phyloP scores from a whole-genome alignment of 2,329 filamentous ascomycete genomes.

The Parastagonospora nodorum region DNA sequence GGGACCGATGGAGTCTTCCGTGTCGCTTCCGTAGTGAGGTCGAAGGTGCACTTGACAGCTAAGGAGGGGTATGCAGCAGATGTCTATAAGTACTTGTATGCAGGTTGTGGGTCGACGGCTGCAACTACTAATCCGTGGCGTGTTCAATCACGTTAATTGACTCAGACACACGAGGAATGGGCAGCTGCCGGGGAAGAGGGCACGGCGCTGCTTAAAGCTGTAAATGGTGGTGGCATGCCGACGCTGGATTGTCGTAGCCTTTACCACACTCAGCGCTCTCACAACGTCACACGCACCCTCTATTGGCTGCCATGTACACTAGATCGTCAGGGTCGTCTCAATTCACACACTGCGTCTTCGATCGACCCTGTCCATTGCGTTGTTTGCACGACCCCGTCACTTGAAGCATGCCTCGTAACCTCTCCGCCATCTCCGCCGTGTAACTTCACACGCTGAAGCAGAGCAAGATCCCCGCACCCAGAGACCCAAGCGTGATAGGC shows the following conservation, averaged over 20 bases:
- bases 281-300: slow-evolving; percentile 41
- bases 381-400: slow-evolving; percentile 7
- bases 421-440: slow-evolving; percentile 1
- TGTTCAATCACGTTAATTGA: slow-evolving; percentile 27
- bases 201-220: slow-evolving; percentile 14
- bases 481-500: slow-evolving; percentile 10
- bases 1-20: slow-evolving; percentile 8
- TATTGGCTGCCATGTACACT: slow-evolving; percentile 18
- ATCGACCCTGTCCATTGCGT: slow-evolving; percentile 7
- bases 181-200: slow-evolving; percentile 7
- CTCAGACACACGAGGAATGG: slow-evolving; percentile 16
- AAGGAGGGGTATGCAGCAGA: slow-evolving; percentile 43
- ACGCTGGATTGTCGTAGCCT: slow-evolving; percentile 30
- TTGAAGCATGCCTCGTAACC: slow-evolving; percentile 1
- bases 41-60: slow-evolving; percentile 10
- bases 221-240: slow-evolving; percentile 14
- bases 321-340: slow-evolving; percentile 32
- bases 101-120: slow-evolving; percentile 31
- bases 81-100: slow-evolving; percentile 28
- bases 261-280: slow-evolving; percentile 21
- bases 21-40: slow-evolving; percentile 9
- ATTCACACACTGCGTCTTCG: slow-evolving; percentile 14
- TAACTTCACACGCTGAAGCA: slow-evolving; percentile 2
- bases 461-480: slow-evolving; percentile 8
- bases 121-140: slow-evolving; percentile 31